phyloP scores from a whole-genome alignment of 192 early-diverging fungal species.

The Linnemannia schmuckeri region DNA sequence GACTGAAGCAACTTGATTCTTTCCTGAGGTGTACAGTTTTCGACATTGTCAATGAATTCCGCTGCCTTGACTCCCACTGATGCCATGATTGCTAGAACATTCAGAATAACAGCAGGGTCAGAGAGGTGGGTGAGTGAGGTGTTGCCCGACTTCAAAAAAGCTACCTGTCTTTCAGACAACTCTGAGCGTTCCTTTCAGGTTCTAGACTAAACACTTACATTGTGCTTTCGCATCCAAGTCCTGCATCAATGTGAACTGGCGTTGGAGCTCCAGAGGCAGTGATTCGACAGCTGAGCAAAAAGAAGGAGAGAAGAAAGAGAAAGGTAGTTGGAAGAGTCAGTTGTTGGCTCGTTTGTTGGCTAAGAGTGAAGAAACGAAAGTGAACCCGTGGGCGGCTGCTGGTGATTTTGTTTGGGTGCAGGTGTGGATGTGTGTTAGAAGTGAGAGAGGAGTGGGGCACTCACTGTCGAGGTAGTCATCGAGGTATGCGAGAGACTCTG shows the following conservation, averaged over 20 bases:
- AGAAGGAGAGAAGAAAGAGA: neutral
- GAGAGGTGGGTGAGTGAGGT: neutral
- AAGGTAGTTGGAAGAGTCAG: neutral
- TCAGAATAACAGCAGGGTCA: neutral
- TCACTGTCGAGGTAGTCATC: slow-evolving; percentile 96
- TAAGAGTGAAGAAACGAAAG: slow-evolving; percentile 6
- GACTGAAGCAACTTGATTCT: slow-evolving; percentile 66
- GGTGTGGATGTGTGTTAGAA: neutral
- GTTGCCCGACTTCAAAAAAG: neutral
- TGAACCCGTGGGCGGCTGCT: slow-evolving; percentile 56
- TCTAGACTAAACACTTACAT: slow-evolving; percentile 52
- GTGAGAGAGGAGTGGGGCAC: slow-evolving; percentile 3
- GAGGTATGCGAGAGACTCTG: slow-evolving; percentile 72
- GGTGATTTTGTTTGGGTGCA: slow-evolving; percentile 1
- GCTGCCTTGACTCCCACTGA: slow-evolving; percentile 75
- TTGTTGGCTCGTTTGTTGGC: neutral
- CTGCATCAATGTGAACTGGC: slow-evolving; percentile 94
- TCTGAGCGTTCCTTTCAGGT: neutral
- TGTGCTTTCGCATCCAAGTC: slow-evolving; percentile 88
- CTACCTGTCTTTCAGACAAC: neutral
- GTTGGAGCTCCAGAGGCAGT: slow-evolving; percentile 80
- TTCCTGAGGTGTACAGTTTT: slow-evolving; percentile 66
- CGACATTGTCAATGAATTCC: slow-evolving; percentile 77
- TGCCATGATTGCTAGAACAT: slow-evolving; percentile 74
- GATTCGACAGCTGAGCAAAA: slow-evolving; percentile 74